Evolutionary conservation across 352 stramenopile genomes (phyloP), one percentile per base, ranked within the genome.

Genomic region (Globisporangium solare): DNA sequence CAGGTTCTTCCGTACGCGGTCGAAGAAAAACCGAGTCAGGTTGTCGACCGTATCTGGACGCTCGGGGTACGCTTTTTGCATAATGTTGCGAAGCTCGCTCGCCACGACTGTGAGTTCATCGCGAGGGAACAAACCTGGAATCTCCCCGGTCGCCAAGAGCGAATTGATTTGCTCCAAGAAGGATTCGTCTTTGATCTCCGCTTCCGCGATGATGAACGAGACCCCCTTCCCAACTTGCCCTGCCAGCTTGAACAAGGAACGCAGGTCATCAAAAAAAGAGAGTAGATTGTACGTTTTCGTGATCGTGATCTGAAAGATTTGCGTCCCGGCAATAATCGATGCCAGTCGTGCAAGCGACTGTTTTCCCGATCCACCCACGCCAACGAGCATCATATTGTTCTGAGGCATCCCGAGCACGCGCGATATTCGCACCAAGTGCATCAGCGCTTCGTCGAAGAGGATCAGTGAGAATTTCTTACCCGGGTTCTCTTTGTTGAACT

Each of bases 101-200:
- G 83, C 82, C 67, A 97, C 89, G 8, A 90, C 85, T 1, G 76
- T 71, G 22, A 97, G 63, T 63, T 97, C 89, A 51, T 97, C 90
- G 27, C 92, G 86, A 10, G 86, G 81, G 61, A 96, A 97, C 4
- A 97, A 60, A 8, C 86, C 86, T 2, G 86, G 70, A 3, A 97
- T 67, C 52, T 97, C 88, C 2, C 90, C 88, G 2, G 82, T 93
- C 5, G 84, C 86, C 7, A 97, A 64, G 8, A 97, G 70, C 54
- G 73, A 74, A 56, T 97, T 97, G 39, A 97, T 83, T 35, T 91
- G 71, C 46, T 97, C 90, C 1, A 97, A 56, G 60, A 97, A 97
- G 1, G 68, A 72, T 27, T 97, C 89, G 40, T 96, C 81, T 61
- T 97, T 96, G 63, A 97, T 89, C 58, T 97, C 87, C 1, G 75